phyloP scores from a whole-genome alignment of 768 basidiomycete species.

The Kwoniella sp. region DNA sequence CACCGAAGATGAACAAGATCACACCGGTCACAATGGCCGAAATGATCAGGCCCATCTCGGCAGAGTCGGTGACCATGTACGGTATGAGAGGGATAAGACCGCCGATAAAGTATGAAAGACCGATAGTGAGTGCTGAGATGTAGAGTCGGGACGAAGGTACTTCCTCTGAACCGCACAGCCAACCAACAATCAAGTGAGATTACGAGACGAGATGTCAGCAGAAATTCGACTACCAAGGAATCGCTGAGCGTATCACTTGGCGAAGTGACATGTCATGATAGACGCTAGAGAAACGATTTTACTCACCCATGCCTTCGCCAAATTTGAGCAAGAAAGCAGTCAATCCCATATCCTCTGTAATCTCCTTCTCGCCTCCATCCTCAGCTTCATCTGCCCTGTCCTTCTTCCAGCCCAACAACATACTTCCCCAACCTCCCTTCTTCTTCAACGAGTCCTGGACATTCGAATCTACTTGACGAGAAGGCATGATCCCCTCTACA shows the following conservation, averaged over 20 bases:
- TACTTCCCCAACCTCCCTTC: slow-evolving; percentile 28
- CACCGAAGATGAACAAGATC: slow-evolving; percentile 85
- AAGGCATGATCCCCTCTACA: slow-evolving; percentile 33
- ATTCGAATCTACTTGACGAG: slow-evolving; percentile 6
- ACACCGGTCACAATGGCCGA: slow-evolving; percentile 76
- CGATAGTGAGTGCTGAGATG: slow-evolving; percentile 90
- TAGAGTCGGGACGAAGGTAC: slow-evolving; percentile 80
- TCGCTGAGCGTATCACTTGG: too few species aligned
- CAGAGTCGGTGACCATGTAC: slow-evolving; percentile 81
- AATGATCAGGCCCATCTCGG: slow-evolving; percentile 60
- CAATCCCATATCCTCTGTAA: slow-evolving; percentile 78
- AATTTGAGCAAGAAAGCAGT: slow-evolving; percentile 95
- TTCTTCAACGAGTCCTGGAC: slow-evolving; percentile 7
- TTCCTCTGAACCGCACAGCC: slow-evolving; percentile 85
- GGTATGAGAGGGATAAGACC: slow-evolving; percentile 90
- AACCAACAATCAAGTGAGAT: not conserved
- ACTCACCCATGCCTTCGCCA: slow-evolving; percentile 83
- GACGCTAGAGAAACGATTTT: not conserved
- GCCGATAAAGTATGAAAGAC: slow-evolving; percentile 88
- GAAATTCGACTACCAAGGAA: too few species aligned
- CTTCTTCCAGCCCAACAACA: slow-evolving; percentile 28
- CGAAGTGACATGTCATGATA: not conserved
- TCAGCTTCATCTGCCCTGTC: slow-evolving; percentile 57
- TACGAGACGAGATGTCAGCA: too few species aligned
- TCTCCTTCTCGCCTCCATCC: slow-evolving; percentile 65